These are phyloP conservation scores for Ustilago lituana DNA, from an alignment of 1,284 basidiomycete species.

Conservation along the genomic window DNA sequence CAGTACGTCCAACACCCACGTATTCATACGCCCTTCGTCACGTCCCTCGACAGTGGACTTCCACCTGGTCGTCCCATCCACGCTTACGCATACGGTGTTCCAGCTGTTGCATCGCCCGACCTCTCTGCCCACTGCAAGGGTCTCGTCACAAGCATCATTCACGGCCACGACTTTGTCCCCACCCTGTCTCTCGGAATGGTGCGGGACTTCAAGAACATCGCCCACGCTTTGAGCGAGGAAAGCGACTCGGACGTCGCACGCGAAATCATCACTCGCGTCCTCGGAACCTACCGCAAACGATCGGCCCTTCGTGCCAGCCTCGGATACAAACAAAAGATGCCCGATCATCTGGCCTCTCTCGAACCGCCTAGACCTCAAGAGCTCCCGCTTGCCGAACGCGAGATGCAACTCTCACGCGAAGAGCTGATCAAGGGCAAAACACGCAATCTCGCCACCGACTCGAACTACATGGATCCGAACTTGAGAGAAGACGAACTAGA, in stretches of 20 bases:
- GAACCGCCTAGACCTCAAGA: conserved; percentile 45
- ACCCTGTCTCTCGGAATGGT: conserved; percentile 70
- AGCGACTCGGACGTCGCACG: conserved; percentile 67
- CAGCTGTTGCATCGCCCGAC: conserved; percentile 67
- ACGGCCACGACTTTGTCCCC: conserved; percentile 68
- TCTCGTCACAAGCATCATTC: conserved; percentile 69
- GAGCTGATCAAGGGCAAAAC: conserved; percentile 54
- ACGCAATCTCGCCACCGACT: conserved; percentile 49
- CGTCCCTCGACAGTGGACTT: conserved; percentile 67
- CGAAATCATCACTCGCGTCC: conserved; percentile 70
- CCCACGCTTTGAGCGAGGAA: conserved; percentile 54
- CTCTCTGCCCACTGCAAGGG: conserved; percentile 69
- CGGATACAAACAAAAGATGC: conserved; percentile 16
- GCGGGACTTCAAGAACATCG: conserved; percentile 70
- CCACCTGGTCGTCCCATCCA: conserved; percentile 71
- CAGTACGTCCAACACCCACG: conserved; percentile 60
- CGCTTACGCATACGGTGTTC: conserved; percentile 68
- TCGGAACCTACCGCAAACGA: conserved; percentile 61
- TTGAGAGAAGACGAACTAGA: conserved; percentile 38
- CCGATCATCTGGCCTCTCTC: conserved; percentile 18
- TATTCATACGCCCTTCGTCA: conserved; percentile 70
- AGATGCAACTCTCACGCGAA: conserved; percentile 37
- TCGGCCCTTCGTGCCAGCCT: conserved; percentile 29
- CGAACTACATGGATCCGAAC: conserved; percentile 47
- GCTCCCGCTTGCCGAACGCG: conserved; percentile 36